Base-by-base conservation (phyloP, 1,139 yeast species). In the Hansenula sp. region DNA sequence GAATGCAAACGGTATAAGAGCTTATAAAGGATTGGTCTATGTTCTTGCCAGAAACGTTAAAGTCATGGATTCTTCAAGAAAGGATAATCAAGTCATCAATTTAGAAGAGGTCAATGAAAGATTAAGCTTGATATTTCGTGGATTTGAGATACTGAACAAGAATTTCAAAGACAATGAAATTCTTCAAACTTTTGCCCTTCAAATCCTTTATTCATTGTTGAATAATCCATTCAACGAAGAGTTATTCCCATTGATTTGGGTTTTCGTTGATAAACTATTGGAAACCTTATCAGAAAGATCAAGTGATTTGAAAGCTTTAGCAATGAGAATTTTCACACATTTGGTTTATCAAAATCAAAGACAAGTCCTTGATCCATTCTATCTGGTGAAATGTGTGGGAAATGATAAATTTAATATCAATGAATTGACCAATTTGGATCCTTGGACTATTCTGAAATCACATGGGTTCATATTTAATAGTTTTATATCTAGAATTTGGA, bases 21-120 rank as follows among this genome's bases (percentile, higher is more conserved):
- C 54, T 3, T 54, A 54, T 53, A 48, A 51, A 33, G 47, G 42
- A 2, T n/a, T 54, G 2, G 33, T 53, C 3, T 54, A 51, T 30
- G 44, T 50, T 2, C 3, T 45, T 4, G 30, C 43, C 6, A 46
- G 47, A 15, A 33, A 42, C 21, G 3, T 21, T 12, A 25, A 28
- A 12, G 38, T 38, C 4, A 15, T 41, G 5, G 42, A 24, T 18
- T 17, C 18, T n/a, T 18, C 36, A 5, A 35, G 19, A n/a, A 33
- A 27, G 13, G 11, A 12, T 5, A 32, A 10, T 3, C 12, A 16
- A 11, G 33, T 32, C 9, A 29, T 34, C 3, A n/a, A 32, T 17
- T 10, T 19, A 9, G 38, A 18, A 1, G 4, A 36, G 10, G 27
- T 29, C 15, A 19, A 31, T 3, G 11, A 17, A 3, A 35, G 36